Evolutionary conservation across 2,329 filamentous ascomycete genomes (phyloP).

Genomic region (Diaporthe caulivora): DNA sequence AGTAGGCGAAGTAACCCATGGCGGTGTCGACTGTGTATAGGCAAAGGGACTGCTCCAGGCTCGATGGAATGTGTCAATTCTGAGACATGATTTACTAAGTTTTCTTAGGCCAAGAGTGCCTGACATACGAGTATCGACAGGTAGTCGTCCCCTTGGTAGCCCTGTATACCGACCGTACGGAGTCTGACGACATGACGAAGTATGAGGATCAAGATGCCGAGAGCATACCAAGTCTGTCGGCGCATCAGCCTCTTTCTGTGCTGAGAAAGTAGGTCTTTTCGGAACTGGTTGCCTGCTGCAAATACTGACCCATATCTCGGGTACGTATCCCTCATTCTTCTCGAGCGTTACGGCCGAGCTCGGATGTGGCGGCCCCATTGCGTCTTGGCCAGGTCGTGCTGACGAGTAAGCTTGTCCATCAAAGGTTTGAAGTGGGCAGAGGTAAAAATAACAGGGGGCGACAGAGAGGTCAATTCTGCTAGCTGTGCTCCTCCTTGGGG

Average conservation of each 20-base stretch:
- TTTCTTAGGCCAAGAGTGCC: neutral
- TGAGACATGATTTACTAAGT: neutral
- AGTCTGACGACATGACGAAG: slow-evolving; percentile 14
- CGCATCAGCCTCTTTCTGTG: neutral
- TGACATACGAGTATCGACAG: neutral
- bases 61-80: neutral
- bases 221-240: neutral
- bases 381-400: neutral
- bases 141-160: slow-evolving; percentile 20
- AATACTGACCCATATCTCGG: neutral
- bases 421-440: neutral
- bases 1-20: slow-evolving; percentile 22
- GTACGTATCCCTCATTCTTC: slow-evolving; percentile 3
- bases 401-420: neutral
- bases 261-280: accelerated
- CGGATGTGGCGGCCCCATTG: slow-evolving; percentile 10
- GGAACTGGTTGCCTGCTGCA: neutral
- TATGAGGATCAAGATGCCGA: neutral
- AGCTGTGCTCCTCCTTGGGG: neutral
- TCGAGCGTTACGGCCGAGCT: slow-evolving; percentile 13
- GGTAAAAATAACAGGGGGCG: no score
- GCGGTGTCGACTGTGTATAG: slow-evolving; percentile 10
- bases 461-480: neutral
- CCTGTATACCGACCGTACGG: neutral
- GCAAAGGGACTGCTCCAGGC: neutral